Evolutionary conservation across 768 basidiomycete species (phyloP).

Genomic region (Trametes villosa): DNA sequence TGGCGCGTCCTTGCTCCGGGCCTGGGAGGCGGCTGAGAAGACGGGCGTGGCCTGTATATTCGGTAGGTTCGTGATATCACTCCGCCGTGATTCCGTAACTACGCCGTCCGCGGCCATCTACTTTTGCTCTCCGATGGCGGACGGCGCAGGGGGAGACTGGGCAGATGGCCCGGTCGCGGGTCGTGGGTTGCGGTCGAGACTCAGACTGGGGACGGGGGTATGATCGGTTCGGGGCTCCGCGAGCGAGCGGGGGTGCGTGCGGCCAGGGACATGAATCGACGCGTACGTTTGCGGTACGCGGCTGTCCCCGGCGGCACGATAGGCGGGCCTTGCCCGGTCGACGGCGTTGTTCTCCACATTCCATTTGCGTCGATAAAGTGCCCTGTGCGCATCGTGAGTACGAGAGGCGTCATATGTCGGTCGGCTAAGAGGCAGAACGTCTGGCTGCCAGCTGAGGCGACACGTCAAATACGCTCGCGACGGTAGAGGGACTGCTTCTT

Average conservation of each 20-base stretch:
- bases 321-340: slow-evolving; percentile 15
- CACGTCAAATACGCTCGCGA: slow-evolving; percentile 10
- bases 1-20: slow-evolving; percentile 15
- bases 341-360: slow-evolving; percentile 2
- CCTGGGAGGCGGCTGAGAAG: slow-evolving; percentile 5
- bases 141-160: not conserved
- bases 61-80: slow-evolving; percentile 15
- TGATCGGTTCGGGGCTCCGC: slow-evolving; percentile 13
- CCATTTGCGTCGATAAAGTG: not conserved
- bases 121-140: slow-evolving; percentile 7
- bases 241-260: not conserved
- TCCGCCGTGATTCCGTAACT: slow-evolving; percentile 17
- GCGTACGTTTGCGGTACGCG: slow-evolving; percentile 4
- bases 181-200: not conserved
- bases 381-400: not conserved
- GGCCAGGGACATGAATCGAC: slow-evolving; percentile 11
- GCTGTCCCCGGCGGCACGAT: slow-evolving; percentile 11
- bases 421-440: not conserved
- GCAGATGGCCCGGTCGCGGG: slow-evolving; percentile 1
- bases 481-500: slow-evolving; percentile 22
- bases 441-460: not conserved
- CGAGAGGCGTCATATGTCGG: not conserved
- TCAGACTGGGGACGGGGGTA: slow-evolving; percentile 6
- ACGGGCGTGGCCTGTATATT: not conserved
- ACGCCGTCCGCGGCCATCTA: slow-evolving; percentile 5